Conservation (phyloP, 345 rosid species). For the Lepidium africanum region DNA sequence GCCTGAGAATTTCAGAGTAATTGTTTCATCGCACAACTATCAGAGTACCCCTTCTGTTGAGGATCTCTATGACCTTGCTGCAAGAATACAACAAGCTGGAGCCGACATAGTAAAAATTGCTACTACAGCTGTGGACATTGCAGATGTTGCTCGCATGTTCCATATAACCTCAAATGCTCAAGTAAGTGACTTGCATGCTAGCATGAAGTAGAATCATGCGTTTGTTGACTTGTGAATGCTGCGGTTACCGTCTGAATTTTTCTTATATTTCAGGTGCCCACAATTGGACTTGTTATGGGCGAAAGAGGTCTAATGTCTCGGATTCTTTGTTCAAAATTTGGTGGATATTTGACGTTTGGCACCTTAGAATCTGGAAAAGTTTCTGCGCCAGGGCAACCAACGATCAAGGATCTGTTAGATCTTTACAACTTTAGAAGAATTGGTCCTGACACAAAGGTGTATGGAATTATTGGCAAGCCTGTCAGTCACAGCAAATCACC, state of each 20-base stretch:
- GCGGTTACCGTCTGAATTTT: background rate
- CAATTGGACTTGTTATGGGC: conserved; percentile 86
- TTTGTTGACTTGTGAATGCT: background rate
- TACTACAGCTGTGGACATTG: conserved; percentile 73
- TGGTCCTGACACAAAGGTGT: conserved; percentile 84
- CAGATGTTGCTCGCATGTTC: conserved; percentile 85
- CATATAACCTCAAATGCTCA: conserved; percentile 74
- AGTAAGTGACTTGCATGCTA: conserved; percentile 39
- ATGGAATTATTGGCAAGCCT: conserved; percentile 89
- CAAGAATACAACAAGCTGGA: conserved; percentile 63
- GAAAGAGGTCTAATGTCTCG: conserved; percentile 88
- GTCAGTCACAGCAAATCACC: conserved; percentile 96
- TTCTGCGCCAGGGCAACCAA: conserved; percentile 97
- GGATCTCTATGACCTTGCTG: conserved; percentile 71
- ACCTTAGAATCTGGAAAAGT: conserved; percentile 69
- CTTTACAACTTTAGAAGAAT: conserved; percentile 75
- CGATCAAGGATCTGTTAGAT: conserved; percentile 60
- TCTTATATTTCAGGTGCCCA: conserved; percentile 57
- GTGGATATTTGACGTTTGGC: conserved; percentile 89
- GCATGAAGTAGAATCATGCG: background rate
- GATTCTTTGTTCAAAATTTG: conserved; percentile 81
- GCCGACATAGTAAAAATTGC: conserved; percentile 94
- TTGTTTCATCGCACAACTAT: conserved; percentile 91
- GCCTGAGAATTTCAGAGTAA: conserved; percentile 57
- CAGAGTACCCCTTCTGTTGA: conserved; percentile 72